These are phyloP conservation scores for Podospora tetraspora DNA, from an alignment of 495 filamentous ascomycete genomes.

Conservation along the genomic window DNA sequence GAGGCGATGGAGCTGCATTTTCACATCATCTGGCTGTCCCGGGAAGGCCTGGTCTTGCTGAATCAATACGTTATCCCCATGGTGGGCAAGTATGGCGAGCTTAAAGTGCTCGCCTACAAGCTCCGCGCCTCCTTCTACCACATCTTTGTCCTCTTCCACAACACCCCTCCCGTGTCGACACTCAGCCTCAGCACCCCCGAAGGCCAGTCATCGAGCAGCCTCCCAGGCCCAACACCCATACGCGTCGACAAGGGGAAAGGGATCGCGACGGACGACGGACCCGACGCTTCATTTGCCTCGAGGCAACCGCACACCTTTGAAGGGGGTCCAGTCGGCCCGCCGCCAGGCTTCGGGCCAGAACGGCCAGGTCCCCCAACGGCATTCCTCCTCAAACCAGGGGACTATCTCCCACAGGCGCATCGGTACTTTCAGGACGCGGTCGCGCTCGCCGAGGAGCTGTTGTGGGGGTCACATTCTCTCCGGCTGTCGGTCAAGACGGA, in stretches of 20 bases:
- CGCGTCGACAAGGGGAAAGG: slow-evolving; percentile 44
- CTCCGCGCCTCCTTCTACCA: slow-evolving; percentile 91
- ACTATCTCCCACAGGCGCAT: slow-evolving; percentile 78
- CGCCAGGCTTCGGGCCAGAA: slow-evolving; percentile 46
- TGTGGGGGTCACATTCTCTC: slow-evolving; percentile 85
- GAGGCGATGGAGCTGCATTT: slow-evolving; percentile 81
- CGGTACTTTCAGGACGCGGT: slow-evolving; percentile 75
- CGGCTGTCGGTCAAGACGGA: slow-evolving; percentile 89
- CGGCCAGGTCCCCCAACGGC: slow-evolving; percentile 49
- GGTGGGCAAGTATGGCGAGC: slow-evolving; percentile 62
- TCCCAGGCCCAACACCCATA: slow-evolving; percentile 22
- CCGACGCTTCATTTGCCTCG: slow-evolving; percentile 27
- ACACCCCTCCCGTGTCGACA: slow-evolving; percentile 49
- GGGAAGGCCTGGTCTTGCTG: slow-evolving; percentile 81
- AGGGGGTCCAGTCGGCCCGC: slow-evolving; percentile 47
- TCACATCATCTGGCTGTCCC: slow-evolving; percentile 91
- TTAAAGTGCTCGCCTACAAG: slow-evolving; percentile 85
- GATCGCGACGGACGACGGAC: slow-evolving; percentile 31
- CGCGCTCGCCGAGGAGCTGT: slow-evolving; percentile 62
- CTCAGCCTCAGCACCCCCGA: slow-evolving; percentile 35
- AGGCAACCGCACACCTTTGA: slow-evolving; percentile 40
- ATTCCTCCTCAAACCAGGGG: slow-evolving; percentile 71
- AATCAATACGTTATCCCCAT: slow-evolving; percentile 82
- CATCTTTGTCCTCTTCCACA: slow-evolving; percentile 94
- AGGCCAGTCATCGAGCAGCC: slow-evolving; percentile 20